A percentile compares a stretch with the other conserved stretches of the same genome.
phyloP scores from a whole-genome alignment of 345 rosid species.

The Excoecaria agallocha region DNA sequence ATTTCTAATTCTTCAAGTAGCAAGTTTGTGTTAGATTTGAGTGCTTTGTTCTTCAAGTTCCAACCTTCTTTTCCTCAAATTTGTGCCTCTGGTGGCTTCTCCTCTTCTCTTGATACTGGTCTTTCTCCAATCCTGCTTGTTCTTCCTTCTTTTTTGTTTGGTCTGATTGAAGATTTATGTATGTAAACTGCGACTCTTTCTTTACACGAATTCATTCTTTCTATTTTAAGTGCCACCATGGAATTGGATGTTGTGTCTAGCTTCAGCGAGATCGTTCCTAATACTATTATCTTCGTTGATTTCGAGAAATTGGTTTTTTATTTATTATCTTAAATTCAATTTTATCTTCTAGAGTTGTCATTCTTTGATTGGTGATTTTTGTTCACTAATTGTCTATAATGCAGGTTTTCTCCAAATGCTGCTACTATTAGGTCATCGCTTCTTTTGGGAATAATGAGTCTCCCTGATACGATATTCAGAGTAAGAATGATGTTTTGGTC shows the following conservation, averaged over 20 bases:
- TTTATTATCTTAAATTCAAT: background rate
- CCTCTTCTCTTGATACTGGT: constrained; percentile 66
- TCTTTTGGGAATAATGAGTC: constrained; percentile 81
- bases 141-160: no score
- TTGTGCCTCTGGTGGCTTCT: constrained; percentile 46
- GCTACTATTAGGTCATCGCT: constrained; percentile 96
- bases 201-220: background rate
- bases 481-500: constrained; percentile 31
- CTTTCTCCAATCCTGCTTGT: constrained; percentile 6
- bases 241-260: constrained; percentile 83
- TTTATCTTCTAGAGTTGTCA: background rate
- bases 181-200: background rate
- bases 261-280: constrained; percentile 90
- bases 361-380: background rate
- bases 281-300: constrained; percentile 89
- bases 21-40: no score
- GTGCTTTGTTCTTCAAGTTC: constrained; percentile 34
- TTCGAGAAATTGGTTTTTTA: constrained; percentile 57
- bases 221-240: constrained; percentile 39
- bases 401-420: constrained; percentile 91
- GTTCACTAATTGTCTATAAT: background rate
- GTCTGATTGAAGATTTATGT: background rate
- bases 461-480: constrained; percentile 84
- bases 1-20: no score
- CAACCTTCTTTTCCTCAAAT: constrained; percentile 46